phyloP scores from a whole-genome alignment of 1,139 yeast genomes.

The Scheffersomyces segobiensis region DNA sequence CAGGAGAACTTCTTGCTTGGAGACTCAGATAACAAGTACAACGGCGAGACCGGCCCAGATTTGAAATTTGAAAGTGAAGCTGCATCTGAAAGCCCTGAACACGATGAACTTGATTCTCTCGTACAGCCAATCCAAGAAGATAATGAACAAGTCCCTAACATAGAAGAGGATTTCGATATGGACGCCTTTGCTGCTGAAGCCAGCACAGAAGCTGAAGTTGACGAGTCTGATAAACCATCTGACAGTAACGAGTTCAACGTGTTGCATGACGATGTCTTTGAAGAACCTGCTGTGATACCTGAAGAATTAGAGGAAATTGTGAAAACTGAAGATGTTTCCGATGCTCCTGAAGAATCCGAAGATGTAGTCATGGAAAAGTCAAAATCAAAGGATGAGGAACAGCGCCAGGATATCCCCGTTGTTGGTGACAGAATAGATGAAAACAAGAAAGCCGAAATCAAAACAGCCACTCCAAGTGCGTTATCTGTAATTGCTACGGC shows the following conservation, averaged over 20 bases:
- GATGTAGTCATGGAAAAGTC: conserved; percentile 3
- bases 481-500: not conserved
- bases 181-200: not conserved
- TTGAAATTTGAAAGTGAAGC: not conserved
- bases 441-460: not conserved
- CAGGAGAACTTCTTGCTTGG: not conserved
- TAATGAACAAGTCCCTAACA: not conserved
- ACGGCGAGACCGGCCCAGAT: not conserved
- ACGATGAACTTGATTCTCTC: not conserved
- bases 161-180: conserved; percentile 5
- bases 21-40: not conserved
- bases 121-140: not conserved
- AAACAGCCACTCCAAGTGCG: not conserved
- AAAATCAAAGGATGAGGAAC: not conserved
- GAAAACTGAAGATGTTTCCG: not conserved
- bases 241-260: not conserved
- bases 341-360: conserved; percentile 7
- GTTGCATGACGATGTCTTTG: conserved; percentile 1
- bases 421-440: not conserved
- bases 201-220: not conserved
- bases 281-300: not conserved
- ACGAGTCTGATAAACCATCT: not conserved
- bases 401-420: not conserved
- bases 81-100: not conserved
- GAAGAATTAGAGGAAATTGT: not conserved